Conservation (phyloP, 495 filamentous ascomycete species). For the Apiosordaria backusii region DNA sequence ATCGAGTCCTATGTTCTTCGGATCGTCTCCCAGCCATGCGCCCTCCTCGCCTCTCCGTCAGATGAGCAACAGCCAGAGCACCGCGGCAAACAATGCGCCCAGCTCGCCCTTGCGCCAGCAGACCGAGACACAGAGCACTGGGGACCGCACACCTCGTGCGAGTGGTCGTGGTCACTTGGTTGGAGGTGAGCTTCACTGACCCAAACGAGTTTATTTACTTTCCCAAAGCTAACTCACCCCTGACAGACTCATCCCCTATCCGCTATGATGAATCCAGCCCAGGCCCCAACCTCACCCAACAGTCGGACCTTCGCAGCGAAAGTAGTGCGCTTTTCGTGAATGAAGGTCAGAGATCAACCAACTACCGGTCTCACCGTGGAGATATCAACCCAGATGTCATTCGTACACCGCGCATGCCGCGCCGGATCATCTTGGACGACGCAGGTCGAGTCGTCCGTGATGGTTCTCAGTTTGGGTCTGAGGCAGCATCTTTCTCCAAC, state of each 20-base stretch:
- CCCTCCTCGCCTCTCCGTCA: slow-evolving; percentile 50
- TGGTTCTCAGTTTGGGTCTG: slow-evolving; percentile 56
- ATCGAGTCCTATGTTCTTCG: slow-evolving; percentile 81
- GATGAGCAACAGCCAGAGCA: slow-evolving; percentile 55
- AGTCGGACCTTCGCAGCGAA: slow-evolving; percentile 66
- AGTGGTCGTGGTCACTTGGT: slow-evolving; percentile 51
- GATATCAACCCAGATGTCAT: slow-evolving; percentile 78
- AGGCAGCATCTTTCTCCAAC: slow-evolving; percentile 82
- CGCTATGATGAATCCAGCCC: slow-evolving; percentile 84
- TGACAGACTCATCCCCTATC: slow-evolving; percentile 81
- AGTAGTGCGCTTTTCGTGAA: slow-evolving; percentile 84
- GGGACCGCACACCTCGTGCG: slow-evolving; percentile 72
- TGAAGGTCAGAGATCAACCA: slow-evolving; percentile 50
- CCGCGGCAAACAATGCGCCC: slow-evolving; percentile 51
- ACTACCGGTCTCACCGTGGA: slow-evolving; percentile 62
- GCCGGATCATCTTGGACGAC: slow-evolving; percentile 77
- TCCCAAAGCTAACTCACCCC: background rate
- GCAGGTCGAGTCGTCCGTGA: slow-evolving; percentile 66
- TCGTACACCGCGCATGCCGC: slow-evolving; percentile 60
- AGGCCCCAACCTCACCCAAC: slow-evolving; percentile 54
- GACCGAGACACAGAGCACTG: slow-evolving; percentile 50
- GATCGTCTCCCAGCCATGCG: slow-evolving; percentile 51
- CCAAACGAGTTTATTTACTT: slow-evolving; percentile 3
- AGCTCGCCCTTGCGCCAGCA: slow-evolving; percentile 66
- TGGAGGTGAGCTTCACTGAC: slow-evolving; percentile 57